Base-by-base conservation (phyloP, 2,329 filamentous ascomycete genomes). In the Trichoderma arundinaceum region DNA sequence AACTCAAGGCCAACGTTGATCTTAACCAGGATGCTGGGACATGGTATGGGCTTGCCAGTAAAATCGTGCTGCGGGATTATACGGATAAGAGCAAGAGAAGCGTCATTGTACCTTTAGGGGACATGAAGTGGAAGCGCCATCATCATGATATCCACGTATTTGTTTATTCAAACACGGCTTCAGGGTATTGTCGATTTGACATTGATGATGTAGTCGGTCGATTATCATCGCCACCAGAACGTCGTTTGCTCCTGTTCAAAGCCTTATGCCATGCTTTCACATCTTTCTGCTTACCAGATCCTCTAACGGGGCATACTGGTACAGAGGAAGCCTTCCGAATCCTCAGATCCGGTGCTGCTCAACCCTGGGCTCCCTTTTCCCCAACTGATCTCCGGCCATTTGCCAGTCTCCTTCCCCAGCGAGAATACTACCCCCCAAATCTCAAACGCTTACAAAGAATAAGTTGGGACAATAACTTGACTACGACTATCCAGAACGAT, bases 201-300 rank as follows among this genome's bases (percentile, higher is more conserved):
- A 81, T 90, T 51, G 82, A 90, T 54, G 71, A 79, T 1, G 71
- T 84, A 0, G 15, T 41, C 39, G 22, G n/a, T 15, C n/a, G 52
- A 35, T 73, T 91, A 0, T 80, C 84, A 2, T 89, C 86, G 43
- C 79, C 87, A 0, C 76, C 84, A 0, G 88, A 90, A 52, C 84
- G 85, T 0, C 72, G 72, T 0, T 74, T 88, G 0, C 74, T 87
- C 0, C 88, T 87, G 64, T 77, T 77, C 1, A 89, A 88, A 69
- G 87, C 86, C 0, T 73, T 82, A 4, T 72, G 87, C 1, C 88
- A 91, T 70, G 88, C 88, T 0, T 74, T 82, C 4, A 91, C 88
- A 0, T 88, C 88, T 0, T 85, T 83, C 38, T 70, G 82, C 0
- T 41, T 90, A 0, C 82, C 85, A 0, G 89, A 91, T 70, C 74